Base-by-base conservation (phyloP, 2,329 filamentous ascomycete species). In the Acarospora socialis region DNA sequence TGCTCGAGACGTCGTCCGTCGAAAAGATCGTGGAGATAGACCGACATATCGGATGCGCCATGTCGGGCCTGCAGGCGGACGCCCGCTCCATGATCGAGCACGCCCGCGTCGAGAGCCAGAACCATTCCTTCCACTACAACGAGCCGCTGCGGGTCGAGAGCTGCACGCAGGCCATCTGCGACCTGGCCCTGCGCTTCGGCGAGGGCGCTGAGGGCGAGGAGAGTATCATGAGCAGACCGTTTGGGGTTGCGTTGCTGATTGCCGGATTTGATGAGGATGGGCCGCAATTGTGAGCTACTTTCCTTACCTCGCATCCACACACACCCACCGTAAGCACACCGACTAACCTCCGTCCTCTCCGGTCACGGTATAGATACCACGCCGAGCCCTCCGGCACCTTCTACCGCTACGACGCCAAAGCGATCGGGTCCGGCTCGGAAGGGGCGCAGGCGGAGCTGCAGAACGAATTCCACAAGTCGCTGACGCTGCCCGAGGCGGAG, bases 1-100 rank as follows among this genome's bases (percentile, higher is more conserved):
- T 98, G 41, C 82, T 98, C 51, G 90, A 95, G 63, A 92, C 90
- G 19, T 92, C 82, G 28, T 94, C 86, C 23, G 90, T 98, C 51
- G 90, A 98, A 63, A 98, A 98, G 74, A 95, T 98, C 51, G 87
- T 98, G 58, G 90, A 98, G 60, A 95, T 98, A 57, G 90, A 98
- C 66, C 76, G 81, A 55, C 90, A 98, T 66, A 94, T 98, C 49
- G 90, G 90, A 51, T 95, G 90, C 63, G 90, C 90, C 63, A 98
- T 98, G 86, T 90, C 81, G 21, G 90, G 90, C 28, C 73, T 98
- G 43, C 90, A 98, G 68, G 90, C 90, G 51, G 90, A 98, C 59
- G 90, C 90, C 42, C 80, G 90, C 53, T 90, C 81, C 61, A 92
- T 98, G 80, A 75, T 98, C 43, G 90, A 98, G 67, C 90, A 98